Evolutionary conservation across 2,329 filamentous ascomycete genomes (phyloP).

Genomic region (Paecilomyces niveus): DNA sequence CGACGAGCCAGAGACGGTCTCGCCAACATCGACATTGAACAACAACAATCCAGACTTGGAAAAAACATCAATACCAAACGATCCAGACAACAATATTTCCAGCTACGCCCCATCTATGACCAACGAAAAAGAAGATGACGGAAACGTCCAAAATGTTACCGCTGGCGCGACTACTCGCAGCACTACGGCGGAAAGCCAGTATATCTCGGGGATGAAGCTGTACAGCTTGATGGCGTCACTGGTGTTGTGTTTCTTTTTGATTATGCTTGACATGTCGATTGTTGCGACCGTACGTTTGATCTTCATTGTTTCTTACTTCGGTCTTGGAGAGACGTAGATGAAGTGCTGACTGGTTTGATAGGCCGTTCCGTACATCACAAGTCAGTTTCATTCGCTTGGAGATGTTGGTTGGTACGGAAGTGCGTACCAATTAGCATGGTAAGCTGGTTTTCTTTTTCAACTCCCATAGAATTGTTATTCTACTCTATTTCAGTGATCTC

Average conservation of each 20-base stretch:
- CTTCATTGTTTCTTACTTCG: not conserved
- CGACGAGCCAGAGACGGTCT: too few relatives aligned
- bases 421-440: conserved; percentile 29
- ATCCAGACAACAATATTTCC: too few relatives aligned
- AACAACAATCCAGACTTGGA: too few relatives aligned
- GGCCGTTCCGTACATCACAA: conserved; percentile 44
- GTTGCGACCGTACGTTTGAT: not conserved
- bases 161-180: too few relatives aligned
- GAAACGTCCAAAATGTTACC: not conserved
- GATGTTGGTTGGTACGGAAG: conserved; percentile 20
- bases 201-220: not conserved
- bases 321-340: not conserved
- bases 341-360: conserved; percentile 2
- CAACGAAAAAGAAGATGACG: not conserved
- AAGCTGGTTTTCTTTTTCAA: not conserved
- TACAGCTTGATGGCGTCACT: not conserved
- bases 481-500: conserved; percentile 21
- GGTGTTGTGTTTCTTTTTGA: not conserved
- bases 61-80: too few relatives aligned
- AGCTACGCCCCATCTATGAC: too few relatives aligned
- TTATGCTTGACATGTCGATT: not conserved
- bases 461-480: not conserved
- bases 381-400: conserved; percentile 14
- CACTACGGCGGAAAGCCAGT: too few relatives aligned
- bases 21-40: too few relatives aligned